Percentiles rank a stretch among this genome's conserved stretches.
Evolutionary conservation across 352 stramenopile species (phyloP).

Genomic region (Phytopythium litorale): DNA sequence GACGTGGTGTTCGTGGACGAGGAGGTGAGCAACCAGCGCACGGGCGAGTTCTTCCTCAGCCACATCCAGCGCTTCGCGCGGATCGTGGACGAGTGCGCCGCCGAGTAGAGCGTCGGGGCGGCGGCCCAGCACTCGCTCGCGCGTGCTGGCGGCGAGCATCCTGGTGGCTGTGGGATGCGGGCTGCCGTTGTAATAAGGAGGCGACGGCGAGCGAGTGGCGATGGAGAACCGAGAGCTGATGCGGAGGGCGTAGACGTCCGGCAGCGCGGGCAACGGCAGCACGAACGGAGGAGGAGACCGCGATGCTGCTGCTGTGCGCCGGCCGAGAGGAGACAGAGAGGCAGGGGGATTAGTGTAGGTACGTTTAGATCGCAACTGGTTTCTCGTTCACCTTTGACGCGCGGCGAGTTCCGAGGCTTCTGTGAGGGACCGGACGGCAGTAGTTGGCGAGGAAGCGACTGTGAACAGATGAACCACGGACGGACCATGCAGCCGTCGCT

Average conservation of each 20-base stretch:
- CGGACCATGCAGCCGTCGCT: not conserved
- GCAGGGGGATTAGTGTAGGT: conserved; percentile 9
- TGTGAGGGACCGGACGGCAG: not conserved
- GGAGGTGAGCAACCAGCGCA: conserved; percentile 80
- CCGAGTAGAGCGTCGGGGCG: conserved; percentile 7
- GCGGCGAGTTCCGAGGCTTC: not conserved
- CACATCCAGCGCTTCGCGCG: conserved; percentile 87
- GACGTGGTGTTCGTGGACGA: conserved; percentile 83
- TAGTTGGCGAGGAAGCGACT: not conserved
- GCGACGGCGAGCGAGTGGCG: not conserved
- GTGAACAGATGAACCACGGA: not conserved
- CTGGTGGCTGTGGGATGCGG: not conserved
- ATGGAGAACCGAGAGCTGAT: not conserved
- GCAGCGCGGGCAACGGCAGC: not conserved
- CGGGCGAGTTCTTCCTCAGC: conserved; percentile 88
- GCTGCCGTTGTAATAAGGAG: conserved; percentile 5
- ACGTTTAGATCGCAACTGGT: conserved; percentile 10
- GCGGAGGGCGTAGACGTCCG: not conserved
- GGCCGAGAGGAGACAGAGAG: conserved; percentile 1
- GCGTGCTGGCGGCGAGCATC: not conserved
- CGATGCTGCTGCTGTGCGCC: not conserved
- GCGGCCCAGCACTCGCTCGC: not conserved
- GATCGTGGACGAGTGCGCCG: conserved; percentile 80
- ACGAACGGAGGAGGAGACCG: not conserved
- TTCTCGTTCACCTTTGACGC: conserved; percentile 7